phyloP scores from a whole-genome alignment of 75 land plant genomes.

The Selaginella tamariscina region DNA sequence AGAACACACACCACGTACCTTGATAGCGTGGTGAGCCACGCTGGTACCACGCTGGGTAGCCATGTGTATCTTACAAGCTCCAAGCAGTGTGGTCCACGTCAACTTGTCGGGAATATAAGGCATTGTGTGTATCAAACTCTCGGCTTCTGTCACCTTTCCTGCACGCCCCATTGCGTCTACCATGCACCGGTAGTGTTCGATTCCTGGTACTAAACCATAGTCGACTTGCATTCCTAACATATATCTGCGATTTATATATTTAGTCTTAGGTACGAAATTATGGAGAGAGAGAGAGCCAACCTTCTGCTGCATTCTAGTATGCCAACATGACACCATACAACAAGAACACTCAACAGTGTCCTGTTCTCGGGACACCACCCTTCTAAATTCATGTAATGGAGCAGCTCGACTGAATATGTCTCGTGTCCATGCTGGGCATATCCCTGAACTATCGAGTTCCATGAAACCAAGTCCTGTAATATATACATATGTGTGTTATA shows the following conservation, averaged over 20 bases:
- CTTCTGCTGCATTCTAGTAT: neutral
- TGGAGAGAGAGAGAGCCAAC: no score
- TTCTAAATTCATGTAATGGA: neutral
- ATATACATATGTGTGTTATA: no score
- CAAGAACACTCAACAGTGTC: neutral
- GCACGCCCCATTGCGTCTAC: slow-evolving; percentile 1
- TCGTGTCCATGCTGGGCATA: neutral
- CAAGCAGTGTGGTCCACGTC: neutral
- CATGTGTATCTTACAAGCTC: neutral
- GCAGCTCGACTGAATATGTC: neutral
- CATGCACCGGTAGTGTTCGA: slow-evolving; percentile 9
- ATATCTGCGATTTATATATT: no score
- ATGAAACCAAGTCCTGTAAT: slow-evolving; percentile 6
- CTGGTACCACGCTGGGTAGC: neutral
- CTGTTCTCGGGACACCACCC: neutral
- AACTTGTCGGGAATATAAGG: neutral
- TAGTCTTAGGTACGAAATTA: no score
- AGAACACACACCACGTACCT: neutral
- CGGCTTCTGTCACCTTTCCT: slow-evolving; percentile 1
- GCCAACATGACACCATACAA: slow-evolving; percentile 1
- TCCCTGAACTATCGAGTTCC: neutral
- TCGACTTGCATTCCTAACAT: neutral
- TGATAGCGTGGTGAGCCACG: neutral
- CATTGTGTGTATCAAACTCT: slow-evolving; percentile 1
- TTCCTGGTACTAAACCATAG: slow-evolving; percentile 2